Evolutionary conservation across 495 filamentous ascomycete genomes (phyloP).

Genomic region (Sordaria brevicollis): DNA sequence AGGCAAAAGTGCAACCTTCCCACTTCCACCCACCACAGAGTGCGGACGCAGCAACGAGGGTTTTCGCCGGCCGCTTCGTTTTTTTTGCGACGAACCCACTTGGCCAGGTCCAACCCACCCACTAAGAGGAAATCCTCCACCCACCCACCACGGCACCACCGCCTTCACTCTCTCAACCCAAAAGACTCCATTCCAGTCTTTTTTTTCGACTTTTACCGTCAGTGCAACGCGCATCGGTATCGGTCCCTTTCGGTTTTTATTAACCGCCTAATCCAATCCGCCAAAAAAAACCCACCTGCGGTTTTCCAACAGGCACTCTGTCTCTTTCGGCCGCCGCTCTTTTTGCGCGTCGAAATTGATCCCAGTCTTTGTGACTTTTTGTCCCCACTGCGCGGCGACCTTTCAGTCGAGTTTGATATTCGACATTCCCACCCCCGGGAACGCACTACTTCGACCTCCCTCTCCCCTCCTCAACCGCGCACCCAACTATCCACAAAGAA

Average conservation of each 20-base stretch:
- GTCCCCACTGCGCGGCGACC: constrained; percentile 3
- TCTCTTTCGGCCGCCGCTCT: constrained; percentile 12
- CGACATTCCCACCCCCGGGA: constrained; percentile 11
- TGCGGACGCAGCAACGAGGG: background rate
- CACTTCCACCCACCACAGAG: background rate
- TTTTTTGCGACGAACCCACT: constrained; percentile 17
- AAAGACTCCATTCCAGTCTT: constrained; percentile 9
- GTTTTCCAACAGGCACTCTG: constrained; percentile 7
- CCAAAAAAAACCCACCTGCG: background rate
- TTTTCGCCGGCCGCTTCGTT: constrained; percentile 11
- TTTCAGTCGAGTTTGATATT: constrained; percentile 25
- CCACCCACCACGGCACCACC: background rate
- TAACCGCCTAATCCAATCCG: constrained; percentile 5
- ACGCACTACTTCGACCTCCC: constrained; percentile 3
- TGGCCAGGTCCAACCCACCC: background rate
- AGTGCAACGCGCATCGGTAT: background rate
- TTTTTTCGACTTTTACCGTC: background rate
- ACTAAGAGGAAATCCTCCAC: constrained; percentile 1
- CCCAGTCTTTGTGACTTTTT: background rate
- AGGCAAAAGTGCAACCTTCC: background rate
- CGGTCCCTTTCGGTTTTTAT: constrained; percentile 3
- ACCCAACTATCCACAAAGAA: constrained; percentile 9
- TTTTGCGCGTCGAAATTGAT: background rate
- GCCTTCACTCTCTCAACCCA: constrained; percentile 17
- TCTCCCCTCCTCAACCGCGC: constrained; percentile 3